Conservation (phyloP, 108 stramenopile genomes). For the Fragilariopsis cylindrus region DNA sequence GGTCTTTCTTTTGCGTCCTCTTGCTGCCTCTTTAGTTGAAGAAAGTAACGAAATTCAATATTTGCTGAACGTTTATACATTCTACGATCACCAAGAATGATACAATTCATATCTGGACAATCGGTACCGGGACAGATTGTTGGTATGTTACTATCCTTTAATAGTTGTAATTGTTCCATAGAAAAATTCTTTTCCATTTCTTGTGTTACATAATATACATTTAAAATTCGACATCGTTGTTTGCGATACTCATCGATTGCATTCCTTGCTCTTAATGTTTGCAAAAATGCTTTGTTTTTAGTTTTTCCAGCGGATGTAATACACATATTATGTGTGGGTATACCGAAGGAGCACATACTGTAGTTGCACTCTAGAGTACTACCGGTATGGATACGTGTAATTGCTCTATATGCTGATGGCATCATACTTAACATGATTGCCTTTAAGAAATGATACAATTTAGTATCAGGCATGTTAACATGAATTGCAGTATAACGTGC, state of each 20-base stretch:
- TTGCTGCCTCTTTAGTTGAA: not conserved
- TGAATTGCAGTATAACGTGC: not conserved
- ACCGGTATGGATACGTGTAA: slow-evolving; percentile 8
- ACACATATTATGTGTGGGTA: not conserved
- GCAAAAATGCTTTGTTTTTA: slow-evolving; percentile 2
- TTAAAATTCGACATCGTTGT: not conserved
- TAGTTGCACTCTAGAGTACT: slow-evolving; percentile 6
- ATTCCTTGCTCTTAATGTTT: not conserved
- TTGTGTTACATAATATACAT: not conserved
- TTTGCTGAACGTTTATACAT: not conserved
- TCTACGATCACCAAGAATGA: slow-evolving; percentile 3
- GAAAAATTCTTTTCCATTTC: not conserved
- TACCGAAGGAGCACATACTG: slow-evolving; percentile 6
- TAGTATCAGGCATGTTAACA: not conserved
- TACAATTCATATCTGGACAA: slow-evolving; percentile 8
- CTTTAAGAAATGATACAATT: not conserved
- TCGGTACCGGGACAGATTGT: not conserved
- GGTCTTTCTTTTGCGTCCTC: not conserved
- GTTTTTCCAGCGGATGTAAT: slow-evolving; percentile 4
- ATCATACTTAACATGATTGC: not conserved
- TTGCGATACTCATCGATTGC: not conserved
- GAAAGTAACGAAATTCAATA: slow-evolving; percentile 5
- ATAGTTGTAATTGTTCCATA: not conserved
- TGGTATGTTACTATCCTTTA: not conserved
- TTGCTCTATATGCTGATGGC: not conserved